Base-by-base conservation (phyloP, 257 asterid genomes). In the Cruciata laevipes region DNA sequence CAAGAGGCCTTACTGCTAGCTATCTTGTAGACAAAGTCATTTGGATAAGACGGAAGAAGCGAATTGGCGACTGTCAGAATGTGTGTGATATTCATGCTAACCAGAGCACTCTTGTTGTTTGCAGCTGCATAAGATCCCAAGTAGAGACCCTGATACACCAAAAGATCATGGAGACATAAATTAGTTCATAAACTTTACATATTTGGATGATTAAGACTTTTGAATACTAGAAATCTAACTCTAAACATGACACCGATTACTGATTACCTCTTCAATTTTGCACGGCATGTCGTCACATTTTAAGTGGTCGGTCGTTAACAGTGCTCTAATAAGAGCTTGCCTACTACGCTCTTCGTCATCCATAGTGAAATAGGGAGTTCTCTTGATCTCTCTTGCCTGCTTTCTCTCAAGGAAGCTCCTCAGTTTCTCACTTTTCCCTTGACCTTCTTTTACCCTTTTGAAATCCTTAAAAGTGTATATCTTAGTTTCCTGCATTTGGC, bases 71-170 rank as follows among this genome's bases (percentile, higher is more conserved):
- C 82, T 0, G 91, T 89, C 85, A 92, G 76, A 66, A 89, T 69
- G 67, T 87, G 98, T 0, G 96, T 93, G 74, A 90, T 51, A 42
- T 92, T 87, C 76, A 76, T 77, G 75, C 78, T 81, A 80, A 78
- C 80, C 81, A 92, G 76, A 76, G 80, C 84, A 63, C 27, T 67
- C 78, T 67, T 79, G 58, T 82, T 80, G 66, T 69, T 76, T 55
- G 98, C 98, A 80, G 98, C 95, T 71, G 88, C 95, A 33, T 87
- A 69, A n/a, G 98, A 92, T 20, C 98, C 98, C 69, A 92, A 79
- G 79, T 73, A 89, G 62, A 92, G 91, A 63, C 97, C 98, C 97
- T 92, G 84, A 35, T 30, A 74, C 71, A 44, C 31, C 66, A 62
- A 74, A 64, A 21, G n/a, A 61, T 58, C 56, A 69, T 42, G 52